Evolutionary conservation across 2,329 filamentous ascomycete genomes (phyloP).

Genomic region (Juglanconis oblonga): DNA sequence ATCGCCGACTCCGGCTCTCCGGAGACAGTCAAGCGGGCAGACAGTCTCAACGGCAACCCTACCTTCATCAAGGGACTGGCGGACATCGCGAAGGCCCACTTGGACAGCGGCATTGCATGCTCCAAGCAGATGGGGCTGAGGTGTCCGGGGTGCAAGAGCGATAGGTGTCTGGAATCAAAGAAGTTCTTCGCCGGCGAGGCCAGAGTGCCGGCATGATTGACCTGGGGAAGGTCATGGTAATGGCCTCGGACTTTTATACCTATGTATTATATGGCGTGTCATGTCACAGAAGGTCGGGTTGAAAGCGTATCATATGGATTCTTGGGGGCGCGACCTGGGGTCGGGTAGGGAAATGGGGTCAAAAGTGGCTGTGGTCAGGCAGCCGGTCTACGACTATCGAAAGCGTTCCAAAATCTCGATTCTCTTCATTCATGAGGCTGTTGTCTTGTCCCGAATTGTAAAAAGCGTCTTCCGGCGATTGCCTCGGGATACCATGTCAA

Average conservation of each 20-base stretch:
- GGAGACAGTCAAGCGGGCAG: constrained; percentile 82
- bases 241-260: neutral
- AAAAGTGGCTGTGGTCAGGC: neutral
- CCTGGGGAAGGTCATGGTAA: neutral
- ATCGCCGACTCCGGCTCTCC: constrained; percentile 80
- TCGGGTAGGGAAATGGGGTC: neutral
- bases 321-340: neutral
- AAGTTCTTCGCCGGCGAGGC: constrained; percentile 53
- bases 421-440: no score
- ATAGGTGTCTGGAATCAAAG: constrained; percentile 77
- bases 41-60: constrained; percentile 86
- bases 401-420: neutral
- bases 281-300: neutral
- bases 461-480: no score
- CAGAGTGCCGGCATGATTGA: neutral
- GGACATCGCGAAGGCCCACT: constrained; percentile 77
- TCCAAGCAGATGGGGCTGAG: constrained; percentile 85
- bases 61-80: constrained; percentile 90
- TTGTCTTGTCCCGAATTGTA: no score
- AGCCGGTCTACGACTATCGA: neutral
- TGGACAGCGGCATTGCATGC: constrained; percentile 65
- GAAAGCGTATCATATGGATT: neutral
- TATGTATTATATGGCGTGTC: neutral
- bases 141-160: constrained; percentile 90
- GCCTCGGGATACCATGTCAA: no score